Base-by-base conservation (phyloP, 2,329 filamentous ascomycete genomes). In the Aplosporella prunicola region DNA sequence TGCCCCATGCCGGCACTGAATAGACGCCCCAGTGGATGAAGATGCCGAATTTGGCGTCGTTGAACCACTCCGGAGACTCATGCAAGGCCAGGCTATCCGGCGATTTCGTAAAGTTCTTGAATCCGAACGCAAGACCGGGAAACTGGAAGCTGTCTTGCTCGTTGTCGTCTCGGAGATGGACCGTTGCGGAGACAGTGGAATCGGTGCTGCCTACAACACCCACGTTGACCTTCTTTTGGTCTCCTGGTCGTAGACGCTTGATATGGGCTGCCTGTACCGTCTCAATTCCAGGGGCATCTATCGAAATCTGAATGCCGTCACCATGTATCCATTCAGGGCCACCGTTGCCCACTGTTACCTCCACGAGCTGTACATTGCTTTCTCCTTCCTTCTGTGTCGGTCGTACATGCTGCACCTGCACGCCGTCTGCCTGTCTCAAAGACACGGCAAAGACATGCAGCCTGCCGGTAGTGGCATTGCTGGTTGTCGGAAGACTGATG, bases 1-100 rank as follows among this genome's bases (percentile, higher is more conserved):
- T 64, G 2, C 72, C 73, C 71, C 72, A 77, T 3, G 66, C 71
- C 0, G 72, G 67, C 1, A 76, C 71, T 0, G 69, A 53, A 44
- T 74, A 77, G 0, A 66, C 57, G 0, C 73, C 72, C 70, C 73
- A 76, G 42, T 76, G 73, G 26, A 76, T 71, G 47, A 78, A 76
- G 24, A 77, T 76, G 1, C 74, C 73, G 43, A 62, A 77, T 40
- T 78, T 77, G 15, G 61, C 67, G 27, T 66, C 60, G 37, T 71
- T 61, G 44, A 66, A 77, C 72, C 73, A 76, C 5, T 62, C 56
- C 0, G 71, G 71, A 10, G 63, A 62, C 47, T 67, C 64, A 34
- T 66, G 62, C 56, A 33, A 54, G 61, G 3, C 52, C 57, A 9
- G 55, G 42, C 29, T 60, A 48, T 39, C 58, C 60, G 3, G 41